These are phyloP conservation scores for Phoma sp. DNA, from an alignment of 2,329 filamentous ascomycete genomes.

Conservation along the genomic window DNA sequence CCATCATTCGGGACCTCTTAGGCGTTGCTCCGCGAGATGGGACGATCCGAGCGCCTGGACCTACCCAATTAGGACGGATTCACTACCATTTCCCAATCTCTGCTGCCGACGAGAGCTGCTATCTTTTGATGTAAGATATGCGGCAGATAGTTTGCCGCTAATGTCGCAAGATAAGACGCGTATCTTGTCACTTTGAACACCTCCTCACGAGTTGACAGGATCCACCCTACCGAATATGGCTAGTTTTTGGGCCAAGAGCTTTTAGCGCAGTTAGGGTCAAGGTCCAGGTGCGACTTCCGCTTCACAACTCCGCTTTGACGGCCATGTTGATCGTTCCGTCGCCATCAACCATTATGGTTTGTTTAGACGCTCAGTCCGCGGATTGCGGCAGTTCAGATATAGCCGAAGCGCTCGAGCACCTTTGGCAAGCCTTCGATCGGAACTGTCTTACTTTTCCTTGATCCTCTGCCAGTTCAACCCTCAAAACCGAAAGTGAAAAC, in stretches of 20 bases:
- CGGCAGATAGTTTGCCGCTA: neutral
- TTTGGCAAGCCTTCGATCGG: neutral
- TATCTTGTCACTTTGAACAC: neutral
- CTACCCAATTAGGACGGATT: constrained; percentile 2
- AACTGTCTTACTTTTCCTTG: neutral
- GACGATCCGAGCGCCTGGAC: constrained; percentile 7
- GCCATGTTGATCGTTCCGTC: neutral
- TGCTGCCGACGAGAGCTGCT: neutral
- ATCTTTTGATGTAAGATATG: neutral
- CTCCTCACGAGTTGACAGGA: neutral
- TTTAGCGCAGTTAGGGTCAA: neutral
- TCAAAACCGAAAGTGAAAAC: neutral
- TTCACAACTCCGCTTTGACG: neutral
- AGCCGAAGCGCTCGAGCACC: neutral
- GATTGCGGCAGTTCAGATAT: constrained; percentile 2
- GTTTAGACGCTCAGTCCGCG: neutral
- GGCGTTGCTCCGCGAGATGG: neutral
- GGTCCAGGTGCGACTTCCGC: neutral
- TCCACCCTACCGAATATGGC: neutral
- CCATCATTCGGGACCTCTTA: neutral
- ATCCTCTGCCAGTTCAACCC: neutral
- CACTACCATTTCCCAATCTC: neutral
- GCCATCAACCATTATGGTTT: neutral
- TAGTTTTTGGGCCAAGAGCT: constrained; percentile 6
- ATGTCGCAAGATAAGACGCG: neutral